Conservation (phyloP, 2,329 filamentous ascomycete species). For the Trichoderma sp. region DNA sequence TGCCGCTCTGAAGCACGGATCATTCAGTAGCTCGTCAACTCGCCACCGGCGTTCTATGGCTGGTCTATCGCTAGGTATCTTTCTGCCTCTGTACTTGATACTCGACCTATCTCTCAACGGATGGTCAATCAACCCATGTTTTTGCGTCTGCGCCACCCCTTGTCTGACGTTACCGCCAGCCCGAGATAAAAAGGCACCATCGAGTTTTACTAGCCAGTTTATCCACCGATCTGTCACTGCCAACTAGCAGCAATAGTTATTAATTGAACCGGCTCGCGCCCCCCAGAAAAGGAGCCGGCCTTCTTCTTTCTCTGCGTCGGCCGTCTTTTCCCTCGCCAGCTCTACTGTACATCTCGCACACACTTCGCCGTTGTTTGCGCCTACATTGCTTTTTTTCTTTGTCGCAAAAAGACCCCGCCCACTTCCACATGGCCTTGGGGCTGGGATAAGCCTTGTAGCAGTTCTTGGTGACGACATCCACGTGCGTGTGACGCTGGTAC, state of each 20-base stretch:
- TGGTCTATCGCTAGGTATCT: neutral
- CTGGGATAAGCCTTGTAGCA: neutral
- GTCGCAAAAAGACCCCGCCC: neutral
- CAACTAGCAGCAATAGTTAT: slow-evolving; percentile 1
- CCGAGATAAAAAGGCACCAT: slow-evolving; percentile 21
- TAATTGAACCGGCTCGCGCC: slow-evolving; percentile 6
- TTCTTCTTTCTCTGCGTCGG: neutral
- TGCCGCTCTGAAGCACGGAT: slow-evolving; percentile 1
- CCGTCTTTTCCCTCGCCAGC: neutral
- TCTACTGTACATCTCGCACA: neutral
- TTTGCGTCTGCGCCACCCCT: slow-evolving; percentile 25
- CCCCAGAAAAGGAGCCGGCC: neutral
- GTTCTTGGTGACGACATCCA: slow-evolving; percentile 17
- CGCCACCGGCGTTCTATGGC: neutral
- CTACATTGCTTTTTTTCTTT: neutral
- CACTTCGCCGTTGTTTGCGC: neutral
- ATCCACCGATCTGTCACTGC: slow-evolving; percentile 3
- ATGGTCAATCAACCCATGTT: neutral
- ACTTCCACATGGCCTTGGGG: neutral
- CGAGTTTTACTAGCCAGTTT: slow-evolving; percentile 4
- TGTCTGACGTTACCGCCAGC: slow-evolving; percentile 15
- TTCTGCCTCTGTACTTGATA: neutral
- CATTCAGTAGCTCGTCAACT: neutral
- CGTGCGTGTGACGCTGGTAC: slow-evolving; percentile 2
- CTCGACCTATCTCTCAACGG: neutral